phyloP scores from a whole-genome alignment of 768 basidiomycete genomes.

The Mycena galericulata region DNA sequence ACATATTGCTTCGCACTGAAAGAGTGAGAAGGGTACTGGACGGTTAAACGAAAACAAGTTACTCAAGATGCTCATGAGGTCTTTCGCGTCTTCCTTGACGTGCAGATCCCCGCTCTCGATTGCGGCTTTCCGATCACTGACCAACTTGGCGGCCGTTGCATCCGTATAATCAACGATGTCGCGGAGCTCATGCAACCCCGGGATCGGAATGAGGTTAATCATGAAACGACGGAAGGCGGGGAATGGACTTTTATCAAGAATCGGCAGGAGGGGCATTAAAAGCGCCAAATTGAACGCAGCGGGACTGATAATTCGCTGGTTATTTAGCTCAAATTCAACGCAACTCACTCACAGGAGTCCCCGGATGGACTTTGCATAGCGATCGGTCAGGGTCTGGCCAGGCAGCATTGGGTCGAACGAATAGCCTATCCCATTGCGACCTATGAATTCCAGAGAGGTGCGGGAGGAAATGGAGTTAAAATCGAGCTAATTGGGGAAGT shows the following conservation, averaged over 20 bases:
- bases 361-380: background rate
- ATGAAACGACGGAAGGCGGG: background rate
- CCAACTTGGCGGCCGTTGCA: background rate
- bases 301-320: background rate
- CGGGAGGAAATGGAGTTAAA: background rate
- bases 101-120: background rate
- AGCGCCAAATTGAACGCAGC: background rate
- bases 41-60: background rate
- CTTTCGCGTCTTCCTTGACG: background rate
- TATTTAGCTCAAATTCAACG: background rate
- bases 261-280: background rate
- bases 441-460: background rate
- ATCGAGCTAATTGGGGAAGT: background rate
- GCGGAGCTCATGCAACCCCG: background rate
- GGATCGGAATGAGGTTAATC: background rate
- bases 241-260: background rate
- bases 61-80: constrained; percentile 8
- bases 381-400: background rate
- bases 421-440: background rate
- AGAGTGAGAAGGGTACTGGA: background rate
- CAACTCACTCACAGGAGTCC: background rate
- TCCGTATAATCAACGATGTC: background rate
- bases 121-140: background rate
- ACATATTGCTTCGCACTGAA: constrained; percentile 1
- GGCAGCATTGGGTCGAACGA: background rate